Conservation (phyloP, 2,329 filamentous ascomycete genomes). For the Aaosphaeria pasadenensis region DNA sequence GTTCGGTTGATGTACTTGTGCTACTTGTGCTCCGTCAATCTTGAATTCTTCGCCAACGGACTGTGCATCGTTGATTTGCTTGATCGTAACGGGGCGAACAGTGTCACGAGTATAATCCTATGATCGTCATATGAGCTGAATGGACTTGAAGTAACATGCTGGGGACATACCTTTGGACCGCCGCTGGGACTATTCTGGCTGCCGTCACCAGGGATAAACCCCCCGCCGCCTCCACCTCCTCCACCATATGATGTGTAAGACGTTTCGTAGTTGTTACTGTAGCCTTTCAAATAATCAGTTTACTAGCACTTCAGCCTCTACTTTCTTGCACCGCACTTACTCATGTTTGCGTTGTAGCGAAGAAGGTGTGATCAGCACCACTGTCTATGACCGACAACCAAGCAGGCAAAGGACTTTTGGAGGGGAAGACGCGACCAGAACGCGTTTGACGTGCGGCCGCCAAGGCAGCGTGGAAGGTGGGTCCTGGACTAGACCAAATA, state of each 20-base stretch:
- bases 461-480: too few species aligned
- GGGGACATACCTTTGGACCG: conserved; percentile 24
- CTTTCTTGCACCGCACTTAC: too few species aligned
- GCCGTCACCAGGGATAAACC: conserved; percentile 57
- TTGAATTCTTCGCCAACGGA: conserved; percentile 73
- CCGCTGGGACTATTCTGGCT: conserved; percentile 44
- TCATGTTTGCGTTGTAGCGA: too few species aligned
- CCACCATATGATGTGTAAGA: conserved; percentile 57
- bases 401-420: too few species aligned
- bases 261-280: conserved; percentile 40
- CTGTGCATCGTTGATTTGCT: conserved; percentile 83
- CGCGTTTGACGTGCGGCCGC: too few species aligned
- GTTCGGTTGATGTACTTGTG: conserved; percentile 44
- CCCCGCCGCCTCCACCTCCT: conserved; percentile 56
- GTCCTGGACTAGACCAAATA: too few species aligned
- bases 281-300: conserved; percentile 13
- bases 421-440: too few species aligned
- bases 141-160: background rate
- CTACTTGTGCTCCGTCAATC: conserved; percentile 73
- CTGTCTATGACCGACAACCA: too few species aligned
- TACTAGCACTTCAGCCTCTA: background rate
- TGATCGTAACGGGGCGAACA: conserved; percentile 89
- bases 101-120: conserved; percentile 75
- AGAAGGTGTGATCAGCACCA: too few species aligned
- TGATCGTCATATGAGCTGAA: background rate